Percentiles rank a stretch among this genome's conserved stretches.
Evolutionary conservation across 148 eudicot species (phyloP).

Genomic region (Persicaria maculosa): DNA sequence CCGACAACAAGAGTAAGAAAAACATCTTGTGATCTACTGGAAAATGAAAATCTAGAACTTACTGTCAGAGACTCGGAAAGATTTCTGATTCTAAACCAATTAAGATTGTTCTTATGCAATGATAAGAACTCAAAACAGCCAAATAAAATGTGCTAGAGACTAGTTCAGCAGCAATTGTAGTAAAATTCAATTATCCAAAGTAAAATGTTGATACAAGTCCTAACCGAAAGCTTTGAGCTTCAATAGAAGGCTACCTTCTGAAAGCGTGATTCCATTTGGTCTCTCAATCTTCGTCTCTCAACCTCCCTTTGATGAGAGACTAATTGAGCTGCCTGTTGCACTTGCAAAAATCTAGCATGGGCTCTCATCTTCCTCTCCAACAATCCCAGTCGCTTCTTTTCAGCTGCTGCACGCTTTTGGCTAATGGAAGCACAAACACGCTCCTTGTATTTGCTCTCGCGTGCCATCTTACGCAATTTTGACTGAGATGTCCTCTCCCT

Average conservation of each 20-base stretch:
- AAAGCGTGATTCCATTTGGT: slow-evolving; percentile 8
- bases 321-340: slow-evolving; percentile 1
- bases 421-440: slow-evolving; percentile 4
- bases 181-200: not conserved
- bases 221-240: not conserved
- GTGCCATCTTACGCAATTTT: slow-evolving; percentile 4
- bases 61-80: not conserved
- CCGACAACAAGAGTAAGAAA: not conserved
- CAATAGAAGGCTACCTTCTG: slow-evolving; percentile 1
- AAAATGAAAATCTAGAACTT: not conserved
- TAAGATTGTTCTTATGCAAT: not conserved
- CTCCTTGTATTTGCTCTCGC: slow-evolving; percentile 14
- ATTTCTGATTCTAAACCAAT: not conserved
- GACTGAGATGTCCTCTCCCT: slow-evolving; percentile 15
- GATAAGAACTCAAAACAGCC: not conserved
- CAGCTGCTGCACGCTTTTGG: slow-evolving; percentile 14
- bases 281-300: slow-evolving; percentile 10
- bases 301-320: slow-evolving; percentile 13
- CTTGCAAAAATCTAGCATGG: slow-evolving; percentile 6
- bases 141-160: not conserved
- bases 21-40: not conserved
- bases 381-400: slow-evolving; percentile 6
- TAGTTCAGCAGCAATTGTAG: not conserved
- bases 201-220: not conserved
- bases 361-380: slow-evolving; percentile 16